These are phyloP conservation scores for Apiospora kogelbergensis DNA, from an alignment of 2,329 filamentous ascomycete species.

Conservation along the genomic window DNA sequence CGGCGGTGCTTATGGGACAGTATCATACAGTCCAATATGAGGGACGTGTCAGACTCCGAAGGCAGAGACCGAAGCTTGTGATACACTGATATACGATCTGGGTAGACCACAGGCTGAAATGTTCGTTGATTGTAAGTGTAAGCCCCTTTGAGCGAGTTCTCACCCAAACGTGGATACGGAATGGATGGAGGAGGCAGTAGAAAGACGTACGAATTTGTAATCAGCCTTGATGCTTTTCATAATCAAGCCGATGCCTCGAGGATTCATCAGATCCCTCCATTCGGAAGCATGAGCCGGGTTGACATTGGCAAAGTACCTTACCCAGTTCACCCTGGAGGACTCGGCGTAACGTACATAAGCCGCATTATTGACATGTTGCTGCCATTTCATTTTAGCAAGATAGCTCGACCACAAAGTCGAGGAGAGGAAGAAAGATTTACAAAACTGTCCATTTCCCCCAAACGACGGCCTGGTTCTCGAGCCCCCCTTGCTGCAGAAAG, in stretches of 20 bases:
- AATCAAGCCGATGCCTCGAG: conserved; percentile 70
- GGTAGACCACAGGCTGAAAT: conserved; percentile 74
- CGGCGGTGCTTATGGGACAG: conserved; percentile 75
- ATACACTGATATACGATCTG: conserved; percentile 79
- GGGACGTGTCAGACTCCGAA: conserved; percentile 40
- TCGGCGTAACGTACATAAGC: conserved; percentile 84
- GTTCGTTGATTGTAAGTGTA: background rate
- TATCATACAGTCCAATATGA: conserved; percentile 63
- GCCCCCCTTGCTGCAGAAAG: conserved; percentile 25
- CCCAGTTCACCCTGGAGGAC: conserved; percentile 77
- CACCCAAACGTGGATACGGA: background rate
- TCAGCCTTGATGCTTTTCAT: conserved; percentile 77
- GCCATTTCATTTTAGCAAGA: background rate
- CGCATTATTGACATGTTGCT: conserved; percentile 85
- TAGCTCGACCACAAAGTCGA: background rate
- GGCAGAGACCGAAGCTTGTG: conserved; percentile 69
- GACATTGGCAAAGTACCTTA: conserved; percentile 64
- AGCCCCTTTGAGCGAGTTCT: background rate
- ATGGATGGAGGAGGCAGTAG: background rate
- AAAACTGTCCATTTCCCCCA: conserved; percentile 70
- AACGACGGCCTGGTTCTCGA: conserved; percentile 25
- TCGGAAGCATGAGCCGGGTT: conserved; percentile 59
- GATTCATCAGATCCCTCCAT: conserved; percentile 71
- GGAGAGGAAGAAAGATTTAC: conserved; percentile 24
- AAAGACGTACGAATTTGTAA: conserved; percentile 76